Evolutionary conservation across 2,329 filamentous ascomycete genomes (phyloP), one percentile per base, ranked within the genome.

Genomic region (Xylaria sp.): DNA sequence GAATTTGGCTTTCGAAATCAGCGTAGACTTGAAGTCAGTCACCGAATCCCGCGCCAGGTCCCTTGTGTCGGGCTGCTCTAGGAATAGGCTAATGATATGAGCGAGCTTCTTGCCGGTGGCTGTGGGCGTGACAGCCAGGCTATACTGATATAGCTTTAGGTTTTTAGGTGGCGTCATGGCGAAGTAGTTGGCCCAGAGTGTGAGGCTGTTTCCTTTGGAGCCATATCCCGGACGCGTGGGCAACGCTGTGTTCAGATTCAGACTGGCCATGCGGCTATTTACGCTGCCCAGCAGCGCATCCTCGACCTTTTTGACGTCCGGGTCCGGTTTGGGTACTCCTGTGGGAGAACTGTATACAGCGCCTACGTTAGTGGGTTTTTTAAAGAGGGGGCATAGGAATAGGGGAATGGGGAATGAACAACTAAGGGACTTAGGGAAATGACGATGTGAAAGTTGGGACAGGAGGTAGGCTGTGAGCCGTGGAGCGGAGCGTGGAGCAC

Each of bases 11-110:
- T 71, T 73, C 5, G 78, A 72, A 34, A 82, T 71, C 1, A 81
- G 63, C 0, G 74, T 79, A 1, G 77, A 75, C 64, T 68, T 75
- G 70, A 80, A 81, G 62, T 81, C 79, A 1, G 77, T 79, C 14
- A 77, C 77, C 3, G 81, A 63, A 58, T 76, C 56, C 9, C 57
- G 12, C 30, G 21, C 36, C 2, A 34, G 11, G 6, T 19, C 19
- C 12, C 24, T 4, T 2, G 64, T 47, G 1, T 47, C 27, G 7
- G 59, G 59, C 1, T 56, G 55, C n/a, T 69, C 19, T 34, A 66
- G 57, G n/a, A 55, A 57, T 21, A 69, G 39, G 12, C 42, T 51
- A 56, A 69, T 57, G 9, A 70, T 63, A 12, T 54, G 67, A 7
- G 27, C 50, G n/a, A 59, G 63, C 42, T 67, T 70, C 36, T 60